phyloP scores from a whole-genome alignment of 768 basidiomycete genomes.

The Russula abietina region DNA sequence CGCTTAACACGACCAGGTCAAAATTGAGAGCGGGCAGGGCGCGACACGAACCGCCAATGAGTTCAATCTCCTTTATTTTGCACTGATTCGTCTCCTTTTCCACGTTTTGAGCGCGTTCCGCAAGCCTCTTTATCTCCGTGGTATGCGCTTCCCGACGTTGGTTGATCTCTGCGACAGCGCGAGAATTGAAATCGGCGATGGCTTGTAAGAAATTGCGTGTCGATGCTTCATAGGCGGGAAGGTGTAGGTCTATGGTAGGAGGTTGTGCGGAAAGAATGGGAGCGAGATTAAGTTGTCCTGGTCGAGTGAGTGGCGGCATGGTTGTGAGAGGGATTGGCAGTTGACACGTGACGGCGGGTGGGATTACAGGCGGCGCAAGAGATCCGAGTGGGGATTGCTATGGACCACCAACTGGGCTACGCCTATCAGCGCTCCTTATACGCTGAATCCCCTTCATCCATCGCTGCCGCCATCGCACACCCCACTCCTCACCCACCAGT shows the following conservation, averaged over 20 bases:
- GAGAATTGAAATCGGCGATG: constrained; percentile 64
- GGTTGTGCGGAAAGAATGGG: constrained; percentile 44
- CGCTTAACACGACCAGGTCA: not conserved
- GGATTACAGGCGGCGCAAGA: not conserved
- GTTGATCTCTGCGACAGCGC: constrained; percentile 62
- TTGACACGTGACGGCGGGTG: constrained; percentile 17
- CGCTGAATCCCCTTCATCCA: constrained; percentile 51
- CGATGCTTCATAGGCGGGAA: constrained; percentile 56
- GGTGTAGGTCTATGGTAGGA: constrained; percentile 60
- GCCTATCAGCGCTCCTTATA: constrained; percentile 56
- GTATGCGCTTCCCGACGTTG: constrained; percentile 58
- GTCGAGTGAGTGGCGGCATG: not conserved
- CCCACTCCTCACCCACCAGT: constrained; percentile 48
- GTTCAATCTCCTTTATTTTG: constrained; percentile 71
- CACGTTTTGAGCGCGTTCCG: constrained; percentile 55
- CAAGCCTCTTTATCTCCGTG: constrained; percentile 53
- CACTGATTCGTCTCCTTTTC: constrained; percentile 70
- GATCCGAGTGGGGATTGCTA: constrained; percentile 13
- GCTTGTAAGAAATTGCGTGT: constrained; percentile 69
- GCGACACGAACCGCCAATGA: constrained; percentile 54
- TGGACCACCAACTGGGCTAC: constrained; percentile 56
- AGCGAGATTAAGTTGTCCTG: constrained; percentile 49
- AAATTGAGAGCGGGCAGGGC: not conserved
- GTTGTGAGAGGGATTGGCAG: not conserved
- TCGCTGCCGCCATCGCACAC: constrained; percentile 41